Percentiles rank a stretch among this genome's conserved stretches.
Conservation (phyloP, 495 filamentous ascomycete species). For the Penicillium paradoxum region DNA sequence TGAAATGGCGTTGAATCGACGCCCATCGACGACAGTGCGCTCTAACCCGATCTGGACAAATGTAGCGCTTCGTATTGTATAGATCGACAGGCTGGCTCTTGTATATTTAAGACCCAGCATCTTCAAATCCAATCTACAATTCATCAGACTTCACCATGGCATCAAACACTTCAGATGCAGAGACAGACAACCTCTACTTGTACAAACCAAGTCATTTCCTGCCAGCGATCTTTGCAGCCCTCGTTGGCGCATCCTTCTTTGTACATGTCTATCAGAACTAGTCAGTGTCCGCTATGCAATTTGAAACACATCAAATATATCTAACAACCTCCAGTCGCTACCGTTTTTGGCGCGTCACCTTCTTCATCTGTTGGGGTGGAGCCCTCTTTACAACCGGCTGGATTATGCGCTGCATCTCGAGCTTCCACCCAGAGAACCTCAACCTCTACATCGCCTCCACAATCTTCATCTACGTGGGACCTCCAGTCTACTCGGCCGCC, state of each 20-base stretch:
- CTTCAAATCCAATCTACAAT: not conserved
- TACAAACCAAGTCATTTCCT: conserved; percentile 38
- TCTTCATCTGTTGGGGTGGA: conserved; percentile 40
- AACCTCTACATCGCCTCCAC: conserved; percentile 49
- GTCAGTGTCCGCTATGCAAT: conserved; percentile 9
- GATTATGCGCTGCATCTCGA: conserved; percentile 35
- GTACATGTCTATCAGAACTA: conserved; percentile 39
- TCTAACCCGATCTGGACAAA: conserved; percentile 2
- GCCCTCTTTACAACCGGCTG: conserved; percentile 40
- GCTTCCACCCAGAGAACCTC: conserved; percentile 28
- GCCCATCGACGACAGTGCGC: not conserved
- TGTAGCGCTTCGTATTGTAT: conserved; percentile 1
- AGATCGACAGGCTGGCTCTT: not conserved
- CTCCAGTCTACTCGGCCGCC: conserved; percentile 52
- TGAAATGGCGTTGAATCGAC: not conserved
- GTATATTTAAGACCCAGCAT: not conserved
- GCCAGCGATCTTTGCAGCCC: conserved; percentile 34
- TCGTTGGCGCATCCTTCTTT: conserved; percentile 31
- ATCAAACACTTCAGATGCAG: not conserved
- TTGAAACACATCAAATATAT: not conserved
- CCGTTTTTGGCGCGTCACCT: conserved; percentile 39
- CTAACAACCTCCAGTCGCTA: conserved; percentile 24
- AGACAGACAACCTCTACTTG: conserved; percentile 16
- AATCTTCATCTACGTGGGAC: conserved; percentile 48
- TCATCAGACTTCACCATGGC: conserved; percentile 4